Percentiles rank a stretch among this genome's conserved stretches.
phyloP scores from a whole-genome alignment of 1,139 yeast species.

The Sugiyamaella xylanicola region DNA sequence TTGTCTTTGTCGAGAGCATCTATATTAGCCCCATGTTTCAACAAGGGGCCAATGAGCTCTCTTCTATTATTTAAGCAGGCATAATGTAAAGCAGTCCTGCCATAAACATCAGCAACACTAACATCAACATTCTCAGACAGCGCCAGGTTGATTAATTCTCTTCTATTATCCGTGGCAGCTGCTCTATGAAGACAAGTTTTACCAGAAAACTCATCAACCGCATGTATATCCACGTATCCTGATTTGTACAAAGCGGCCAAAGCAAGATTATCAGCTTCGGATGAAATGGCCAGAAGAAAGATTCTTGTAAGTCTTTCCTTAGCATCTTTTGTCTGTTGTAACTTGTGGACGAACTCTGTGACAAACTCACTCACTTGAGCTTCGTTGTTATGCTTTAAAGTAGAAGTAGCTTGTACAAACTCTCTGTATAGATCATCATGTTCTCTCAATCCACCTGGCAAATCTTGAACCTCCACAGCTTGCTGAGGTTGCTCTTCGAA shows the following conservation, averaged over 20 bases:
- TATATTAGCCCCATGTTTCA: constrained; percentile 43
- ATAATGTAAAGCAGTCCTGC: constrained; percentile 84
- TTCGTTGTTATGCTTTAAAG: constrained; percentile 35
- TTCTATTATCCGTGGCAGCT: constrained; percentile 38
- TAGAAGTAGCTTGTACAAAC: constrained; percentile 57
- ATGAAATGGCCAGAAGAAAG: constrained; percentile 62
- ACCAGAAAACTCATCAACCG: constrained; percentile 48
- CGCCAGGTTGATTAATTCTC: constrained; percentile 45
- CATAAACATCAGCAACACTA: constrained; percentile 61
- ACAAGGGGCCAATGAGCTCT: constrained; percentile 39
- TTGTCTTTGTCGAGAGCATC: constrained; percentile 48
- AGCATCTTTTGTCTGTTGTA: constrained; percentile 50
- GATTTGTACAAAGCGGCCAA: constrained; percentile 46
- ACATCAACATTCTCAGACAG: constrained; percentile 41
- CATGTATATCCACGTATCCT: constrained; percentile 44
- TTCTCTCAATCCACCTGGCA: constrained; percentile 21
- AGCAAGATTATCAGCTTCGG: constrained; percentile 47
- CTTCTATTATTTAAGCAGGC: constrained; percentile 56
- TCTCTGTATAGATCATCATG: constrained; percentile 68
- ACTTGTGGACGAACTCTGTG: constrained; percentile 52
- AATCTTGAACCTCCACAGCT: constrained; percentile 1
- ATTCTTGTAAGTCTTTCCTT: constrained; percentile 59
- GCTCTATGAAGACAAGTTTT: constrained; percentile 53
- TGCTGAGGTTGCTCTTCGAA: constrained; percentile 9
- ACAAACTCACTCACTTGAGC: constrained; percentile 31